These are phyloP conservation scores for Colletotrichum cuscutae DNA, from an alignment of 2,329 filamentous ascomycete genomes.

Conservation along the genomic window DNA sequence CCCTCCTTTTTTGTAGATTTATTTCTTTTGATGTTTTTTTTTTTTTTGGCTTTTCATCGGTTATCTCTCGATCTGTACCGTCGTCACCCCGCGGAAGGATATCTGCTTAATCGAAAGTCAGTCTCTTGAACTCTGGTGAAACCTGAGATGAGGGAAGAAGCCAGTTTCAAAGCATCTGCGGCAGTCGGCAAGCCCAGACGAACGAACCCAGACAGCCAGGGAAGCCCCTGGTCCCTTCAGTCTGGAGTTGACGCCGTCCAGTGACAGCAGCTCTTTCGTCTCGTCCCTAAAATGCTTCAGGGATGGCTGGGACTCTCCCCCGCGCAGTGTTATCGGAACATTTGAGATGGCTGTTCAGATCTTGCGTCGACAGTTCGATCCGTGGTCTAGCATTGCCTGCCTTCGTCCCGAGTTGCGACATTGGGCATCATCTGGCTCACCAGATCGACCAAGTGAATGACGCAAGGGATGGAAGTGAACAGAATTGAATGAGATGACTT, in stretches of 20 bases:
- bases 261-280: neutral
- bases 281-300: neutral
- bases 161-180: neutral
- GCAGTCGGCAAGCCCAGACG: neutral
- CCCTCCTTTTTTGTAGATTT: neutral
- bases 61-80: neutral
- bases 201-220: neutral
- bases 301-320: neutral
- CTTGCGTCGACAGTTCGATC: neutral
- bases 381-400: neutral
- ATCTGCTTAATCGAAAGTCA: neutral
- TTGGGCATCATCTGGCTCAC: neutral
- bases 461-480: neutral
- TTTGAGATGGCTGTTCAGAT: neutral
- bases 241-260: neutral
- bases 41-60: neutral
- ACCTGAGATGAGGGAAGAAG: neutral
- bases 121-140: neutral
- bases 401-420: neutral
- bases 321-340: neutral
- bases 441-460: neutral
- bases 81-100: neutral
- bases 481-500: neutral
- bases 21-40: neutral
- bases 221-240: neutral